These are phyloP conservation scores for Rhynchosporium agropyri DNA, from an alignment of 2,329 filamentous ascomycete species.

Conservation along the genomic window DNA sequence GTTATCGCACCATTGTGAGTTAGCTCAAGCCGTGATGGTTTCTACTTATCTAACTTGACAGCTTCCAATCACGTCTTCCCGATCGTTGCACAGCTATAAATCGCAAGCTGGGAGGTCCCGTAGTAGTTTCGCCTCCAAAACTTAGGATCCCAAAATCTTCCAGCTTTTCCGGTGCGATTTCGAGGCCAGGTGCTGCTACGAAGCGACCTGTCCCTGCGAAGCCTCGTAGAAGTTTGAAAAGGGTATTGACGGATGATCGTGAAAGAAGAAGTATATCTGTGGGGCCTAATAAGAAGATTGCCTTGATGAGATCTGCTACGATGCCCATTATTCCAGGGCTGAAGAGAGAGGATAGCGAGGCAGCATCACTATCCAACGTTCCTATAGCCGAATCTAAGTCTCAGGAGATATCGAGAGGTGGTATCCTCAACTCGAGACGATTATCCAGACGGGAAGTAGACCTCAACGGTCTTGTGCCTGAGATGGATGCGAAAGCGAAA, in stretches of 20 bases:
- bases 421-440: constrained; percentile 46
- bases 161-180: constrained; percentile 46
- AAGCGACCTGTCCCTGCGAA: constrained; percentile 51
- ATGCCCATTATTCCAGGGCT: constrained; percentile 61
- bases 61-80: constrained; percentile 76
- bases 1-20: constrained; percentile 78
- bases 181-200: constrained; percentile 55
- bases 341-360: constrained; percentile 71
- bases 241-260: constrained; percentile 63
- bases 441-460: constrained; percentile 57
- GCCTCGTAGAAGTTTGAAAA: constrained; percentile 57
- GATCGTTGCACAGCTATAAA: constrained; percentile 71
- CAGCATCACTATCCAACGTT: constrained; percentile 53
- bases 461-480: constrained; percentile 53
- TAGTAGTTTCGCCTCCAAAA: constrained; percentile 59
- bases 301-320: constrained; percentile 69
- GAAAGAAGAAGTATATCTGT: constrained; percentile 56
- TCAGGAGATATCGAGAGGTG: constrained; percentile 44
- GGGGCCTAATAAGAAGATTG: constrained; percentile 60
- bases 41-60: constrained; percentile 46
- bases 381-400: constrained; percentile 47
- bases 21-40: background rate
- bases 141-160: constrained; percentile 51
- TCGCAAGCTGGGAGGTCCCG: constrained; percentile 74
- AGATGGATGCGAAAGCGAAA: constrained; percentile 59